Evolutionary conservation across 345 rosid species (phyloP), one percentile per base, ranked within the genome.

Genomic region (Populus alba): DNA sequence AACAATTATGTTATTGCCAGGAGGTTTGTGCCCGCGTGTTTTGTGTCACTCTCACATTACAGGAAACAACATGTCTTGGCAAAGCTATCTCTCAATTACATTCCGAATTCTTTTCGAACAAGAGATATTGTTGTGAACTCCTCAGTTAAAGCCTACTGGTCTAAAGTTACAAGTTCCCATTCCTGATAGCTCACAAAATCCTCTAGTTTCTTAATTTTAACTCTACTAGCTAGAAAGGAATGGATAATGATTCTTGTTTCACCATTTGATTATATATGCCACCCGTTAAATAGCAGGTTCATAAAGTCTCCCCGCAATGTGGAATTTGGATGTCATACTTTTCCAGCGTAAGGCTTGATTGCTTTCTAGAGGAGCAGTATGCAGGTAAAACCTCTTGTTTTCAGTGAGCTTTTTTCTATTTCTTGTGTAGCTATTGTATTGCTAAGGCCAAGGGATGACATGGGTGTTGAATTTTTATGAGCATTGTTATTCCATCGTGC

Each of bases 371-470:
- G 20, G 71, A 70, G 37, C 70, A 39, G 22, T 70, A 61, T 70
- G 70, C 74, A 31, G 37, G 33, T 18, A 68, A n/a, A 6, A 57
- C 17, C 73, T 33, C 67, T 53, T 67, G 72, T 65, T 68, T 67
- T 23, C 72, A 23, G 29, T 53, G 73, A 53, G 73, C 0, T 57
- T 66, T 23, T 49, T 23, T 65, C 31, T 23, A 68, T 17, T 7
- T 68, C 25, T 53, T 10, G 37, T 33, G 37, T 33, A 33, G 37
- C 37, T 33, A 33, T 25, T n/a, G 23, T 59, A 9, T 59, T 4
- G 15, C n/a, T 59, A 59, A 59, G 25, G 59, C n/a, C n/a, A 53
- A 53, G 59, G n/a, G 29, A n/a, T 59, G 29, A 59, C 29, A 59
- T 10, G 65, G 65, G 65, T 59, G 29, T n/a, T 59, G 29, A 23